These are phyloP conservation scores for Paraphaeosphaeria sporulosa DNA, from an alignment of 2,329 filamentous ascomycete species.

Conservation along the genomic window DNA sequence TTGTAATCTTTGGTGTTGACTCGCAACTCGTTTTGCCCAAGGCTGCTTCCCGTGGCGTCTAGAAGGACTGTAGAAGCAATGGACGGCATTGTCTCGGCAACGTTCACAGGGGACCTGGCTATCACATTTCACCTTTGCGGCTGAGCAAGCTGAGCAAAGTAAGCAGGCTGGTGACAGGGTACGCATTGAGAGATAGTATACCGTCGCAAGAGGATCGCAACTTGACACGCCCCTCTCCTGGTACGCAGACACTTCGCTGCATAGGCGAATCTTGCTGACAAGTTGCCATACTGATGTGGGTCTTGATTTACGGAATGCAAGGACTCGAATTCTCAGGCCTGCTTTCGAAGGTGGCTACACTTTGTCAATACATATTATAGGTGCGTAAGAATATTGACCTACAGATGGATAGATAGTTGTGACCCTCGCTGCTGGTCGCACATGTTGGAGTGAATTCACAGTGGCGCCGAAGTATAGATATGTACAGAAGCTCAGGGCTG, in stretches of 20 bases:
- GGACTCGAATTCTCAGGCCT: background rate
- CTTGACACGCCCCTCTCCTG: slow-evolving; percentile 5
- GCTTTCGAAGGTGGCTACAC: background rate
- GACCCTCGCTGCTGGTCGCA: too few species aligned
- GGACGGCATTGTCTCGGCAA: background rate
- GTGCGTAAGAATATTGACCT: background rate
- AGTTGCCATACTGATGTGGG: background rate
- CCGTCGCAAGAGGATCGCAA: slow-evolving; percentile 6
- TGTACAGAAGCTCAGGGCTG: background rate
- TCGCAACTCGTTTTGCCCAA: slow-evolving; percentile 4
- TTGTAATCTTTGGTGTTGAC: slow-evolving; percentile 1
- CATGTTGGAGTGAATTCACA: background rate
- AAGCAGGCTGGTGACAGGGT: background rate
- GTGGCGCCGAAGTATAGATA: background rate
- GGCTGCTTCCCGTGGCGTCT: slow-evolving; percentile 11
- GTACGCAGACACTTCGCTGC: background rate
- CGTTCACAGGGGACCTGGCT: background rate
- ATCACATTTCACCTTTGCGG: slow-evolving; percentile 12
- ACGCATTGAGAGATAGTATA: background rate
- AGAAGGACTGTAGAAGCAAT: slow-evolving; percentile 9
- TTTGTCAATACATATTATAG: background rate
- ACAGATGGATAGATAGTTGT: background rate
- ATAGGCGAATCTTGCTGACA: background rate
- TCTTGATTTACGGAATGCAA: background rate
- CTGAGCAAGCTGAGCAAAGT: slow-evolving; percentile 4